A percentile compares a stretch with the other conserved stretches of the same genome.
Conservation (phyloP, 2,329 filamentous ascomycete species). For the Bipolaris bicolor region DNA sequence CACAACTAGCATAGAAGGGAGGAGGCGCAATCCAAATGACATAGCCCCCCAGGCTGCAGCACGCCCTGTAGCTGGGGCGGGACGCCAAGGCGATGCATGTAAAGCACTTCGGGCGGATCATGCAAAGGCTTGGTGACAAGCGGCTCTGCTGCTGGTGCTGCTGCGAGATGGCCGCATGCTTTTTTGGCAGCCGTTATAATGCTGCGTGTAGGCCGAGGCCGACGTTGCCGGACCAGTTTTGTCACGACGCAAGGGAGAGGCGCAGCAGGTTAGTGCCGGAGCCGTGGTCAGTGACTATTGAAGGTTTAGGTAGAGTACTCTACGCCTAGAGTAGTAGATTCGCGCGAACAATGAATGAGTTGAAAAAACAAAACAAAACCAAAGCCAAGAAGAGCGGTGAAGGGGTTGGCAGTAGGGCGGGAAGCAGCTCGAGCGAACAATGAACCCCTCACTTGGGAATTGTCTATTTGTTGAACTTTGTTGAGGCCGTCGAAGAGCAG, state of each 20-base stretch:
- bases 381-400: constrained; percentile 43
- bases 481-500: constrained; percentile 33
- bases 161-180: constrained; percentile 33
- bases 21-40: constrained; percentile 3
- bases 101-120: constrained; percentile 46
- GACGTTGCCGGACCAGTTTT: constrained; percentile 17
- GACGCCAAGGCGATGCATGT: constrained; percentile 40
- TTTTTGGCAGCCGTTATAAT: constrained; percentile 32
- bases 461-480: constrained; percentile 22
- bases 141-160: constrained; percentile 35
- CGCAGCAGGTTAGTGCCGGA: constrained; percentile 13
- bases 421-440: constrained; percentile 26
- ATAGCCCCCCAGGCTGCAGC: constrained; percentile 38
- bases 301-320: not conserved
- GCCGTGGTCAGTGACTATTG: constrained; percentile 3
- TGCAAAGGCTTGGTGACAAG: constrained; percentile 31
- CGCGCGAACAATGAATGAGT: constrained; percentile 3
- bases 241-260: constrained; percentile 9
- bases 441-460: constrained; percentile 31
- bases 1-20: constrained; percentile 3
- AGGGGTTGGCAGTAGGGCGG: constrained; percentile 38
- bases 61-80: constrained; percentile 33
- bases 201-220: constrained; percentile 33
- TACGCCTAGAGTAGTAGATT: too few relatives aligned
- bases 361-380: constrained; percentile 28